Evolutionary conservation across 345 rosid genomes (phyloP).

Genomic region (Anastatica hierochuntica): DNA sequence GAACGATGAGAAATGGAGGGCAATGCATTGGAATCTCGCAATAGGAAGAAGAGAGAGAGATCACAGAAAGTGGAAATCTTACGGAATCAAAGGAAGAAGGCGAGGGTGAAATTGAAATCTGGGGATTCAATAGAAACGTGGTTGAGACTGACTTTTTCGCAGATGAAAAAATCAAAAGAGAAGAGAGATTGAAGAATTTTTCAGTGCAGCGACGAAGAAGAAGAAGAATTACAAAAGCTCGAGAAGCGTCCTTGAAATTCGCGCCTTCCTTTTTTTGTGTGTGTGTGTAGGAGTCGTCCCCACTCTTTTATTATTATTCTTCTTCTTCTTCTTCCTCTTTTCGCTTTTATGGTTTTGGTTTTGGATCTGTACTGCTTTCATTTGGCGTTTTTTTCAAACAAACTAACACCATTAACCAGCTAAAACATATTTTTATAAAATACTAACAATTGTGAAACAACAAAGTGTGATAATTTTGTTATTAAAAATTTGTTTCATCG

Average conservation of each 20-base stretch:
- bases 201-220: background rate
- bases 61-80: too few relatives aligned
- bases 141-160: background rate
- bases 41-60: too few relatives aligned
- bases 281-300: too few relatives aligned
- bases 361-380: too few relatives aligned
- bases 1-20: too few relatives aligned
- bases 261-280: conserved; percentile 30
- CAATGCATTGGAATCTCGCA: too few relatives aligned
- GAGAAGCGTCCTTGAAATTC: conserved; percentile 24
- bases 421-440: too few relatives aligned
- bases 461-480: too few relatives aligned
- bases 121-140: background rate
- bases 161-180: background rate
- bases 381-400: too few relatives aligned
- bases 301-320: background rate
- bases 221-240: background rate
- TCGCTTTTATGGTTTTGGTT: background rate
- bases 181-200: background rate
- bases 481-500: too few relatives aligned
- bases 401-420: too few relatives aligned
- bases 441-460: too few relatives aligned
- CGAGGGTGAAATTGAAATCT: conserved; percentile 6
- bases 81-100: conserved; percentile 12
- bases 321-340: background rate